Evolutionary conservation across 1,284 basidiomycete genomes (phyloP), one percentile per base, ranked within the genome.

Genomic region (Cryptococcus floricola): DNA sequence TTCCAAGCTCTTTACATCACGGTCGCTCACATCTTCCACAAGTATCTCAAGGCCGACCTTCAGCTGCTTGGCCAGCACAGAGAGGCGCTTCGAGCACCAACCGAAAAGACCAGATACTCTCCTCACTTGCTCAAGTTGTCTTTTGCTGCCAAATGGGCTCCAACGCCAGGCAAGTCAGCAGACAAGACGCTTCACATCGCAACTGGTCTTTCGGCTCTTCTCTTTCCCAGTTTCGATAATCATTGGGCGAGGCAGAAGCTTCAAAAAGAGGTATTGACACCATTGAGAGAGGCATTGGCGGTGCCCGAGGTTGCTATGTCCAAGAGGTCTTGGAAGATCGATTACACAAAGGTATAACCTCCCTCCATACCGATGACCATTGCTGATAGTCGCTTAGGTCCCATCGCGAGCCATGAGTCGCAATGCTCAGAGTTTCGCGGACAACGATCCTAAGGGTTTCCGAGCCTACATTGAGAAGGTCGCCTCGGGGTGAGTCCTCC

Each of bases 111-210:
- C 68, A 31, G 55, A 18, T 39, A 56, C 13, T 67, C 58, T 41
- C 62, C 68, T 0, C 73, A 84, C 34, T 64, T 80, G 18, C 74
- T 73, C 55, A 70, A 77, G 28, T 73, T 87, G 31, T 81, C 81
- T 2, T 81, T 86, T 13, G 85, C 81, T 1, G 80, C 80, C 5
- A 88, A 88, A 71, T 88, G 86, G 86, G 85, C 85, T 0, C 86
- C 87, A 0, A 81, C 82, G 1, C 82, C 84, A 5, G 78, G 73
- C 3, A 72, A 78, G 4, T 78, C 82, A 2, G 85, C 87, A 58
- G 87, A 88, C 67, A 80, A 81, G 9, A 74, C 80, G 53, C 85
- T 84, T 2, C 84, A 85, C 65, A 82, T 88, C 57, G 71, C 83
- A 2, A 83, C 85, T 0, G 85, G 85, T 14, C 81, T 88, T 48